These are phyloP conservation scores for Aspergillus bertholletiae DNA, from an alignment of 495 filamentous ascomycete genomes.

Conservation along the genomic window DNA sequence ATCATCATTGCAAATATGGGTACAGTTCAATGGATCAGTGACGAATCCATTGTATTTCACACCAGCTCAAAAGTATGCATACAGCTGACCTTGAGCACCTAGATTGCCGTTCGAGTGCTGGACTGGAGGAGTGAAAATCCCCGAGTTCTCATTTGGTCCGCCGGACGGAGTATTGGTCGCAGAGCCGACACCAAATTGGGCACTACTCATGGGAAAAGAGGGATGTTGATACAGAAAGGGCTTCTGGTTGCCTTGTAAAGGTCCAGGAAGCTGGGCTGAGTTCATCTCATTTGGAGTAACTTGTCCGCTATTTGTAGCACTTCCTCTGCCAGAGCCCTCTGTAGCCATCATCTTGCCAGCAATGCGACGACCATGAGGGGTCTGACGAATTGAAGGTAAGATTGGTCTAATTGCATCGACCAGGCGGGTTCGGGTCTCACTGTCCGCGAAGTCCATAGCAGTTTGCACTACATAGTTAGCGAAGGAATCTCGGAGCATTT, in stretches of 20 bases:
- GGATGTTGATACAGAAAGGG: slow-evolving; percentile 28
- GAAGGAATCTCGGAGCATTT: slow-evolving; percentile 82
- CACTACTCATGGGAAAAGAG: slow-evolving; percentile 19
- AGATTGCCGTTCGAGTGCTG: slow-evolving; percentile 25
- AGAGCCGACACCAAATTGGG: slow-evolving; percentile 27
- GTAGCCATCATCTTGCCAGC: slow-evolving; percentile 68
- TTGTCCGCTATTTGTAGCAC: slow-evolving; percentile 33
- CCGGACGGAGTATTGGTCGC: slow-evolving; percentile 29
- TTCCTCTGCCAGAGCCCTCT: slow-evolving; percentile 35
- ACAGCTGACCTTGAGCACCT: slow-evolving; percentile 27
- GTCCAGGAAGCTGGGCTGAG: slow-evolving; percentile 28
- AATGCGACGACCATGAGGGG: slow-evolving; percentile 91
- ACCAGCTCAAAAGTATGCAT: slow-evolving; percentile 30
- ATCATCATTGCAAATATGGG: slow-evolving; percentile 42
- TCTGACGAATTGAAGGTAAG: slow-evolving; percentile 75
- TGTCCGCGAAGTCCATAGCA: slow-evolving; percentile 80
- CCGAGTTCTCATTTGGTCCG: slow-evolving; percentile 24
- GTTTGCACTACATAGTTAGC: slow-evolving; percentile 99
- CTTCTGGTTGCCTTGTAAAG: slow-evolving; percentile 29
- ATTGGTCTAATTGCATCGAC: slow-evolving; percentile 81
- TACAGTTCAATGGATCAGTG: slow-evolving; percentile 33
- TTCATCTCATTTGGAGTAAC: slow-evolving; percentile 38
- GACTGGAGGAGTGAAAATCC: slow-evolving; percentile 23
- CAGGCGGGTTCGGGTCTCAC: slow-evolving; percentile 63
- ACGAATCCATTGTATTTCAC: slow-evolving; percentile 7